These are phyloP conservation scores for Panaeolus cyanescens DNA, from an alignment of 768 basidiomycete species.

Conservation along the genomic window DNA sequence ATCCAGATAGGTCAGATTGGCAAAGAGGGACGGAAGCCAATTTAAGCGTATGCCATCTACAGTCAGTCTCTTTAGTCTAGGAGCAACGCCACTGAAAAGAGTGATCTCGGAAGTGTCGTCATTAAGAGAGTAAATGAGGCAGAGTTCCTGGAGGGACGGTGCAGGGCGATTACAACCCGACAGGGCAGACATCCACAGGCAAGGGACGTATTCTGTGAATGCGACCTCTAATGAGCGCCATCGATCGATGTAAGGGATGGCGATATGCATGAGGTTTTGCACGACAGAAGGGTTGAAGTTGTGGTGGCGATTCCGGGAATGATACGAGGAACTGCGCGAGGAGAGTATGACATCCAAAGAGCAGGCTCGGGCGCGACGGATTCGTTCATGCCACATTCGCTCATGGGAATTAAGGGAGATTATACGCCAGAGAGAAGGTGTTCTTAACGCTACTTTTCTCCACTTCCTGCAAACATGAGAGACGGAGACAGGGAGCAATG, in stretches of 20 bases:
- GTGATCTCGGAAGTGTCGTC: constrained; percentile 70
- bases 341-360: constrained; percentile 60
- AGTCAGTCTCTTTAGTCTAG: constrained; percentile 53
- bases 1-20: constrained; percentile 62
- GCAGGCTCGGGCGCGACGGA: constrained; percentile 60
- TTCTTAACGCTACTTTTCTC: constrained; percentile 61
- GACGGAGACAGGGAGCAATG: constrained; percentile 57
- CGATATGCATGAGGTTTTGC: constrained; percentile 63
- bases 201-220: constrained; percentile 58
- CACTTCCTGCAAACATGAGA: constrained; percentile 73
- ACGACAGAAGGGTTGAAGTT: constrained; percentile 34
- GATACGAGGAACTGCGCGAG: constrained; percentile 26
- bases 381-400: constrained; percentile 64
- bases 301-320: constrained; percentile 38
- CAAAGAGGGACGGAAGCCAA: constrained; percentile 65
- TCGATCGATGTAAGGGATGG: constrained; percentile 49
- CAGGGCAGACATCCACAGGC: constrained; percentile 69
- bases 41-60: constrained; percentile 65
- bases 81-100: constrained; percentile 64
- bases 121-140: constrained; percentile 60
- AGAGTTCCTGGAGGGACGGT: constrained; percentile 51
- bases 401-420: constrained; percentile 50
- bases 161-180: constrained; percentile 49
- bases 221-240: constrained; percentile 65
- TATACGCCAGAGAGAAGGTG: constrained; percentile 66